phyloP scores from a whole-genome alignment of 345 rosid species.

The Excoecaria agallocha region DNA sequence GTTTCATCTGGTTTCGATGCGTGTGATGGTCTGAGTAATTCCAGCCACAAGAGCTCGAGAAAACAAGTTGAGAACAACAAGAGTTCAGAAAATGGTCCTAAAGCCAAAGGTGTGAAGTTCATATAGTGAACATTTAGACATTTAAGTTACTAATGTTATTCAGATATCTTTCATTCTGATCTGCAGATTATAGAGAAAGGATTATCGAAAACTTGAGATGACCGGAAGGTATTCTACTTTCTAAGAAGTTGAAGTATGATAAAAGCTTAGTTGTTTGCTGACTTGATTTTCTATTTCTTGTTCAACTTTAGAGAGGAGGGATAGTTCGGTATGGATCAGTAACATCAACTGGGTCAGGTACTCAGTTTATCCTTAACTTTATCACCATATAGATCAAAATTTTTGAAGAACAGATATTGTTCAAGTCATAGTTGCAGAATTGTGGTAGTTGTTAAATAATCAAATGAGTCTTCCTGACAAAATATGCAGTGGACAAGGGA shows the following conservation, averaged over 20 bases:
- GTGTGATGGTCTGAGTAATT: slow-evolving; percentile 60
- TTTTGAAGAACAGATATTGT: not conserved
- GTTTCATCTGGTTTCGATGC: slow-evolving; percentile 57
- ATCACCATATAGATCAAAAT: not conserved
- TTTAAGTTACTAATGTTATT: slow-evolving; percentile 5
- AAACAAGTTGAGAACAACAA: slow-evolving; percentile 38
- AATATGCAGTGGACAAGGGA: slow-evolving; percentile 57
- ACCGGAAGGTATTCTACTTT: slow-evolving; percentile 42
- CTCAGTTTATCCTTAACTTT: slow-evolving; percentile 9
- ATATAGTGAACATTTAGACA: not conserved
- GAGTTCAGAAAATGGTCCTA: slow-evolving; percentile 43
- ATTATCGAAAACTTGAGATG: slow-evolving; percentile 62
- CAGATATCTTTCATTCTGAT: slow-evolving; percentile 6
- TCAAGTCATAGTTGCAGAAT: not conserved
- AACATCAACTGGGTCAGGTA: slow-evolving; percentile 59
- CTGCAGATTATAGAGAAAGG: slow-evolving; percentile 52
- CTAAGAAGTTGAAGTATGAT: not conserved
- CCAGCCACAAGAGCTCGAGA: slow-evolving; percentile 64
- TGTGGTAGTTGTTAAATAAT: not conserved
- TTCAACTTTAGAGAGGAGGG: slow-evolving; percentile 42
- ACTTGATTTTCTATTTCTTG: slow-evolving; percentile 13
- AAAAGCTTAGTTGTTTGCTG: not conserved
- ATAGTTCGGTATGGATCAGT: slow-evolving; percentile 53
- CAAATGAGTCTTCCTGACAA: slow-evolving; percentile 25
- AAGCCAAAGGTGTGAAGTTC: slow-evolving; percentile 38